These are phyloP conservation scores for Aspergillus pseudoglaucus DNA, from an alignment of 2,329 filamentous ascomycete genomes.

Conservation along the genomic window DNA sequence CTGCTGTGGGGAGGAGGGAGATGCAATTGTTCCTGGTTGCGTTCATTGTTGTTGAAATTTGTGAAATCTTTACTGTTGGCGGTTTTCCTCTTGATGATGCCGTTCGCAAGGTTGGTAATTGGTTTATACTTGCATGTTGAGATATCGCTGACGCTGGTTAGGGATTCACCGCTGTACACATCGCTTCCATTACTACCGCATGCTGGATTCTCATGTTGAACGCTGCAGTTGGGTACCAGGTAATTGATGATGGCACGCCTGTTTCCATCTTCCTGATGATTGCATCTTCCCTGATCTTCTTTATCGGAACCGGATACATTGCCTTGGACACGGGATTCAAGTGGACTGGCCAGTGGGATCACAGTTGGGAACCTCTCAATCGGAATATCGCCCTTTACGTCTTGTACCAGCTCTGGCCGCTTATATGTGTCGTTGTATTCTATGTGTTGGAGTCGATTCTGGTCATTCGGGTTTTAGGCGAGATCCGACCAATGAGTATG, in stretches of 20 bases:
- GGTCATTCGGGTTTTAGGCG: conserved; percentile 78
- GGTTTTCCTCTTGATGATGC: conserved; percentile 68
- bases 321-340: conserved; percentile 84
- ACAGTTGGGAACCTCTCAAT: conserved; percentile 51
- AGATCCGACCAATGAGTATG: conserved; percentile 79
- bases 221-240: conserved; percentile 83
- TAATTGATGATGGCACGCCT: conserved; percentile 87
- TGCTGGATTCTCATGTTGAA: conserved; percentile 90
- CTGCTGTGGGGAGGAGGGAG: conserved; percentile 91
- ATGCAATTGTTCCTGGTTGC: conserved; percentile 90
- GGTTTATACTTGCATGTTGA: not conserved
- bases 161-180: conserved; percentile 84
- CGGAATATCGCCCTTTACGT: conserved; percentile 85
- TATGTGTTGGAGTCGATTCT: conserved; percentile 77
- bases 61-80: conserved; percentile 93
- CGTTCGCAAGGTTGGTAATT: conserved; percentile 59
- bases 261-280: conserved; percentile 71
- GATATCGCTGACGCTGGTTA: conserved; percentile 29
- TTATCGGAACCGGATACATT: conserved; percentile 91
- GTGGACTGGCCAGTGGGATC: conserved; percentile 74
- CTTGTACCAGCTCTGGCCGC: conserved; percentile 80
- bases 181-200: conserved; percentile 81
- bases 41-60: conserved; percentile 83
- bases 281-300: conserved; percentile 62
- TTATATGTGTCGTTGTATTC: conserved; percentile 83